These are phyloP conservation scores for Fusarium subtropicale DNA, from an alignment of 2,329 filamentous ascomycete genomes.

Conservation along the genomic window DNA sequence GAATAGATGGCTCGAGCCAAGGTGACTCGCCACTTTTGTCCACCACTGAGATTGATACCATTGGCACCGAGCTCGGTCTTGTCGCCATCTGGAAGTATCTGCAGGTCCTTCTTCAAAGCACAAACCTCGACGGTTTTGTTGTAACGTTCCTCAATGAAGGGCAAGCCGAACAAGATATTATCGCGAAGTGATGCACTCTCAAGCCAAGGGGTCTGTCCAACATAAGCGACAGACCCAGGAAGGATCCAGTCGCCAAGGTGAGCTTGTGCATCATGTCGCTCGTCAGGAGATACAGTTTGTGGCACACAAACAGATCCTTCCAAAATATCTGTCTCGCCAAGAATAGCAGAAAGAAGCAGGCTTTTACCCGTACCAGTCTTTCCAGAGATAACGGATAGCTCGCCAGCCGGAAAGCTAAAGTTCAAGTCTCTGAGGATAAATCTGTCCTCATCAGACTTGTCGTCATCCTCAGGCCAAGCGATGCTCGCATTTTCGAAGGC, in stretches of 20 bases:
- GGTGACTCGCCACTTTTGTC: conserved; percentile 84
- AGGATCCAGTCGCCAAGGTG: conserved; percentile 76
- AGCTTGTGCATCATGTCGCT: conserved; percentile 72
- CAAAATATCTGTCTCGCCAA: conserved; percentile 80
- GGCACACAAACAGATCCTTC: conserved; percentile 70
- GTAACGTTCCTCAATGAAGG: conserved; percentile 76
- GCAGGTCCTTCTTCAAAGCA: conserved; percentile 79
- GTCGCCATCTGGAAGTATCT: conserved; percentile 81
- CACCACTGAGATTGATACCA: conserved; percentile 85
- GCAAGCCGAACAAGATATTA: conserved; percentile 83
- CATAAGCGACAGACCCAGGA: conserved; percentile 76
- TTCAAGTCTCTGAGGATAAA: conserved; percentile 75
- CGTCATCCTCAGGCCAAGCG: conserved; percentile 78
- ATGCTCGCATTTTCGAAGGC: conserved; percentile 75
- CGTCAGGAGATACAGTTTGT: conserved; percentile 59
- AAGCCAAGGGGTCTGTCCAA: conserved; percentile 86
- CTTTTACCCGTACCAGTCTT: conserved; percentile 84
- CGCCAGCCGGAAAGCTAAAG: conserved; percentile 73
- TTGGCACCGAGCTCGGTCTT: conserved; percentile 85
- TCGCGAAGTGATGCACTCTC: conserved; percentile 83
- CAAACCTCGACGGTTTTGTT: conserved; percentile 77
- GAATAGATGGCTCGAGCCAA: conserved; percentile 85
- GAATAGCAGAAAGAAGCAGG: conserved; percentile 76
- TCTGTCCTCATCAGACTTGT: conserved; percentile 66
- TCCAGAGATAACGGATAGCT: conserved; percentile 80